These are phyloP conservation scores for Fragilariopsis cylindrus DNA, from an alignment of 108 stramenopile genomes.

Conservation along the genomic window DNA sequence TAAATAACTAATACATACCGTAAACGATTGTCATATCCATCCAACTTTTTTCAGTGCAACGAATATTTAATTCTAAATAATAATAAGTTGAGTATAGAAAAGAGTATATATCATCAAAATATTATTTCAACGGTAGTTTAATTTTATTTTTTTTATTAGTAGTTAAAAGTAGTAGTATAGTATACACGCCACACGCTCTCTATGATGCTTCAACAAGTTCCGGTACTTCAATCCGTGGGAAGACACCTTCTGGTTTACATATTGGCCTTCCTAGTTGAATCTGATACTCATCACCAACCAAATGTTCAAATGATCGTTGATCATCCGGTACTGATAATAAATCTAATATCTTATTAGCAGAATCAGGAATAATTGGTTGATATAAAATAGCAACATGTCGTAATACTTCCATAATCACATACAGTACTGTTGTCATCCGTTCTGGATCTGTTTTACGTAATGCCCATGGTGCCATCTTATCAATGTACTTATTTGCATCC, in stretches of 20 bases:
- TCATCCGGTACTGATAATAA: slow-evolving; percentile 77
- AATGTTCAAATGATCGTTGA: slow-evolving; percentile 73
- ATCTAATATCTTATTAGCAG: slow-evolving; percentile 86
- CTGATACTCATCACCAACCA: slow-evolving; percentile 48
- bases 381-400: slow-evolving; percentile 84
- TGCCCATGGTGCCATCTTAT: slow-evolving; percentile 90
- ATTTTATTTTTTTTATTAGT: neutral
- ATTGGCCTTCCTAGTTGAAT: slow-evolving; percentile 59
- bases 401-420: slow-evolving; percentile 90
- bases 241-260: slow-evolving; percentile 68
- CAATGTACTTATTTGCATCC: slow-evolving; percentile 92
- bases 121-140: too few species aligned
- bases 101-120: too few species aligned
- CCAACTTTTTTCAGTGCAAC: too few species aligned
- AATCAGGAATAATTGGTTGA: slow-evolving; percentile 91
- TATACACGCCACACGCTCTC: neutral
- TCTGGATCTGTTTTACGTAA: slow-evolving; percentile 85
- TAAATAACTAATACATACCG: too few species aligned
- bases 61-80: too few species aligned
- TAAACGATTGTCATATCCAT: too few species aligned
- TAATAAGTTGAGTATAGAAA: too few species aligned
- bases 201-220: slow-evolving; percentile 17
- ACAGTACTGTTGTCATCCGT: slow-evolving; percentile 85
- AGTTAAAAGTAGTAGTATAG: neutral
- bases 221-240: slow-evolving; percentile 77